These are phyloP conservation scores for Taphrina deformans DNA, from an alignment of 1,139 yeast species.

Conservation along the genomic window DNA sequence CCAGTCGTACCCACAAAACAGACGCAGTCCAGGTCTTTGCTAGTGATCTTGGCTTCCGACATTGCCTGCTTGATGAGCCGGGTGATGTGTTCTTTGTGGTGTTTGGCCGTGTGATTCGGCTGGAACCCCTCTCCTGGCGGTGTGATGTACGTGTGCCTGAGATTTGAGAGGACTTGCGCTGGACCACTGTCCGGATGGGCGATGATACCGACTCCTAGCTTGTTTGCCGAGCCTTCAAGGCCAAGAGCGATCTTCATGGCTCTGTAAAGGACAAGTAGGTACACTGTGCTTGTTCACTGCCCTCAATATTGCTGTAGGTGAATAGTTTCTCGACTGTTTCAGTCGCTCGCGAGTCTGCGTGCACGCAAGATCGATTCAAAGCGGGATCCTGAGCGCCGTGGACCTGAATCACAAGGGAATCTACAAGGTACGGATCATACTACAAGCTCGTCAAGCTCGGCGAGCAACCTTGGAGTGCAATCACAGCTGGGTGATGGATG, in stretches of 20 bases:
- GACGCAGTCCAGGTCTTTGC: slow-evolving; percentile 73
- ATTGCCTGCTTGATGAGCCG: slow-evolving; percentile 69
- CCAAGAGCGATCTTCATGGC: slow-evolving; percentile 64
- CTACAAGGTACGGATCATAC: too few species aligned
- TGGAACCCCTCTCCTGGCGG: slow-evolving; percentile 98
- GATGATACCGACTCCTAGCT: slow-evolving; percentile 89
- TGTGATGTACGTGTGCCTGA: slow-evolving; percentile 89
- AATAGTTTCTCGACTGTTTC: too few species aligned
- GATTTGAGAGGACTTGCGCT: slow-evolving; percentile 77
- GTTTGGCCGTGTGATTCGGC: slow-evolving; percentile 95
- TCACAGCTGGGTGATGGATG: background rate
- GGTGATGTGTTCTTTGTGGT: slow-evolving; percentile 94
- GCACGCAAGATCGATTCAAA: too few species aligned
- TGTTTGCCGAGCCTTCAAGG: slow-evolving; percentile 94
- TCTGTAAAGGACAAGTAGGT: too few species aligned
- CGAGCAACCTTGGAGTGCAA: too few species aligned
- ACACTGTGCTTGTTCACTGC: too few species aligned
- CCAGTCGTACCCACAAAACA: slow-evolving; percentile 55
- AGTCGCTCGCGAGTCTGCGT: too few species aligned
- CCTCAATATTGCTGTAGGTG: too few species aligned
- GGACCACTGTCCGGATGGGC: slow-evolving; percentile 61
- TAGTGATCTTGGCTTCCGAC: slow-evolving; percentile 57
- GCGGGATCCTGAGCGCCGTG: too few species aligned
- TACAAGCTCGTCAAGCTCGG: too few species aligned
- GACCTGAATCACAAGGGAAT: too few species aligned